Evolutionary conservation across 192 early-diverging fungal genomes (phyloP).

Genomic region (Coemansia sp.): DNA sequence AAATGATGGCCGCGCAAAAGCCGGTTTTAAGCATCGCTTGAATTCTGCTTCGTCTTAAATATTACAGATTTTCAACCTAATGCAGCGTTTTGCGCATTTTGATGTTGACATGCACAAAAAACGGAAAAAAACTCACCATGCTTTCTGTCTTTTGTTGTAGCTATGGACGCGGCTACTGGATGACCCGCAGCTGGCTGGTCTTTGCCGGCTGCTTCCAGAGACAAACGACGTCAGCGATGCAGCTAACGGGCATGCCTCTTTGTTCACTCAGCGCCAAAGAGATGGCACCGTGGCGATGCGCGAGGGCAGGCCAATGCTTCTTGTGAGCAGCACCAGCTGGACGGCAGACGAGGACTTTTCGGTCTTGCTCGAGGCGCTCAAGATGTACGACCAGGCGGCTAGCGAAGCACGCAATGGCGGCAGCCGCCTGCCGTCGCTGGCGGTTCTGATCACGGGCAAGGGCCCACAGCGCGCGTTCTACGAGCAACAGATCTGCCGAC

Average conservation of each 20-base stretch:
- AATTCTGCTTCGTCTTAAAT: neutral
- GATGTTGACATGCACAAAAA: neutral
- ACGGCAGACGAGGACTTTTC: conserved; percentile 96
- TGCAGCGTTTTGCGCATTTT: neutral
- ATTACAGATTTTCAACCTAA: conserved; percentile 3
- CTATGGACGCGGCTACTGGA: conserved; percentile 40
- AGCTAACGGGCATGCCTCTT: neutral
- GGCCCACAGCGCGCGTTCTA: conserved; percentile 77
- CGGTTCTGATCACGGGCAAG: conserved; percentile 90
- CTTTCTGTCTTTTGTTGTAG: conserved; percentile 11
- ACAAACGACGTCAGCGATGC: neutral
- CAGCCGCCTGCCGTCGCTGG: conserved; percentile 54
- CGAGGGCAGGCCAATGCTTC: conserved; percentile 64
- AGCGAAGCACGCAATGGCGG: conserved; percentile 16
- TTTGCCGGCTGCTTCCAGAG: neutral
- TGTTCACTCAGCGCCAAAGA: conserved; percentile 22
- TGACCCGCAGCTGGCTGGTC: conserved; percentile 34
- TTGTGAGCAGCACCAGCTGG: conserved; percentile 91
- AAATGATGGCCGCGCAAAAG: neutral
- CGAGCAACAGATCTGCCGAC: conserved; percentile 58
- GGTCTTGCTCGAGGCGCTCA: conserved; percentile 67
- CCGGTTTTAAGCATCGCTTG: neutral
- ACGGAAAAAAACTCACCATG: neutral
- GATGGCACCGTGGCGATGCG: conserved; percentile 29
- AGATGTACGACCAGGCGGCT: conserved; percentile 57